These are phyloP conservation scores for Neofusicoccum umdonicola DNA, from an alignment of 2,329 filamentous ascomycete genomes.

Conservation along the genomic window DNA sequence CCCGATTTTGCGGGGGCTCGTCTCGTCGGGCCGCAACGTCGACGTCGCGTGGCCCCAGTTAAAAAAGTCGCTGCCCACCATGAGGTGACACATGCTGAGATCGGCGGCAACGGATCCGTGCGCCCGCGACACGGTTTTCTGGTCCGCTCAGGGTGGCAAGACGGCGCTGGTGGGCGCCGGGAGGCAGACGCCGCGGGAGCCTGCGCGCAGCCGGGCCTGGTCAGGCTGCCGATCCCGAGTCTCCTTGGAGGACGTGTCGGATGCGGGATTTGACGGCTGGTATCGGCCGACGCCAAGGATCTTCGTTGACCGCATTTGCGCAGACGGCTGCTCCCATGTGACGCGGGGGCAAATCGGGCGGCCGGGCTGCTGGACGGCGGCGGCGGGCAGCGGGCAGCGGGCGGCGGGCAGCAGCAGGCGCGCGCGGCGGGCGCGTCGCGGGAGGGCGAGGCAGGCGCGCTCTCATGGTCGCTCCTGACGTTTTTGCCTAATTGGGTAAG, in stretches of 20 bases:
- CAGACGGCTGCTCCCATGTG: not conserved
- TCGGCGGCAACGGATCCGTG: not conserved
- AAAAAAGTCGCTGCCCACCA: not conserved
- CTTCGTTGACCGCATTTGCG: not conserved
- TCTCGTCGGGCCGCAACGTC: conserved; percentile 7
- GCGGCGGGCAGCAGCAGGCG: not conserved
- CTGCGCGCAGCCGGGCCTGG: too few relatives aligned
- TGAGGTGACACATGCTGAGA: not conserved
- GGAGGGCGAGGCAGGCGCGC: not conserved
- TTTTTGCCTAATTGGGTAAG: conserved; percentile 11
- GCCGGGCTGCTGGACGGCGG: not conserved
- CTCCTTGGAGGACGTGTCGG: not conserved
- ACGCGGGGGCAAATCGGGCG: not conserved
- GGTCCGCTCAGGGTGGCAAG: not conserved
- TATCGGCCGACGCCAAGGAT: not conserved
- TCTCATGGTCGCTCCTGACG: not conserved
- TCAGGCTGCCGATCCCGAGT: too few relatives aligned
- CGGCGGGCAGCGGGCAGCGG: not conserved
- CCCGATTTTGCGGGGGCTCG: not conserved
- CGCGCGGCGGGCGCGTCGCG: too few relatives aligned
- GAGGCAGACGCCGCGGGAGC: not conserved
- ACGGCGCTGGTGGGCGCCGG: not conserved
- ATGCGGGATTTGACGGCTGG: too few relatives aligned
- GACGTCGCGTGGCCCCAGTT: not conserved
- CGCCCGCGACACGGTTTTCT: not conserved